Conservation (phyloP, 2,329 filamentous ascomycete species). For the Colletotrichum liaoningense region DNA sequence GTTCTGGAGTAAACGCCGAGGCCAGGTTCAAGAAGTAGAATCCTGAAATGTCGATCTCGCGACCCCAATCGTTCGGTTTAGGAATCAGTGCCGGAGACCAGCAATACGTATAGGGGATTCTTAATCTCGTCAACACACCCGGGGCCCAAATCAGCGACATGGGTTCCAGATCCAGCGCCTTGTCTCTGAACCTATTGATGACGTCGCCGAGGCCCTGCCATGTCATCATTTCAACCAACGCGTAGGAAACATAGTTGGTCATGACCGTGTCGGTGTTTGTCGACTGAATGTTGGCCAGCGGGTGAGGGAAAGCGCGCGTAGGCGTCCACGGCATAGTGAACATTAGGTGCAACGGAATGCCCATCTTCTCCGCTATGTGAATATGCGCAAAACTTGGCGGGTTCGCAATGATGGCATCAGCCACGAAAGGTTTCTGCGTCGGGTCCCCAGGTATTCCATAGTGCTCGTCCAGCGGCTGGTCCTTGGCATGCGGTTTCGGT, state of each 20-base stretch:
- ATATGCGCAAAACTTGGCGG: constrained; percentile 82
- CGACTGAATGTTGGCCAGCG: constrained; percentile 83
- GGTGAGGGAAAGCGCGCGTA: constrained; percentile 87
- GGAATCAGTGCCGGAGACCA: constrained; percentile 88
- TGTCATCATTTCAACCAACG: constrained; percentile 89
- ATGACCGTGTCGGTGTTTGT: constrained; percentile 81
- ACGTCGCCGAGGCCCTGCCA: constrained; percentile 94
- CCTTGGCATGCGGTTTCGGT: constrained; percentile 56
- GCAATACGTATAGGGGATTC: constrained; percentile 89
- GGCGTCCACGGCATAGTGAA: constrained; percentile 97
- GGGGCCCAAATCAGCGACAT: constrained; percentile 87
- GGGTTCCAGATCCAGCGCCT: constrained; percentile 78
- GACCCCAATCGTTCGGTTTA: constrained; percentile 81
- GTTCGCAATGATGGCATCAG: constrained; percentile 84
- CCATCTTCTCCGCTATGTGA: constrained; percentile 80
- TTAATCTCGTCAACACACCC: constrained; percentile 79
- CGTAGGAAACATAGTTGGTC: constrained; percentile 86
- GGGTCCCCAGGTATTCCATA: constrained; percentile 53
- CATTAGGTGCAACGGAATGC: constrained; percentile 84
- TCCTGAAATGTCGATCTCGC: constrained; percentile 78
- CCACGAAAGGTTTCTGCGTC: constrained; percentile 75
- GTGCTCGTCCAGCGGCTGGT: constrained; percentile 63
- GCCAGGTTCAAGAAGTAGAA: constrained; percentile 81
- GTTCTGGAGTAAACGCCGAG: constrained; percentile 72
- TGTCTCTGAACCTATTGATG: constrained; percentile 87